Evolutionary conservation across 805 yeast genomes (phyloP).

Genomic region (Priceomyces medius): DNA sequence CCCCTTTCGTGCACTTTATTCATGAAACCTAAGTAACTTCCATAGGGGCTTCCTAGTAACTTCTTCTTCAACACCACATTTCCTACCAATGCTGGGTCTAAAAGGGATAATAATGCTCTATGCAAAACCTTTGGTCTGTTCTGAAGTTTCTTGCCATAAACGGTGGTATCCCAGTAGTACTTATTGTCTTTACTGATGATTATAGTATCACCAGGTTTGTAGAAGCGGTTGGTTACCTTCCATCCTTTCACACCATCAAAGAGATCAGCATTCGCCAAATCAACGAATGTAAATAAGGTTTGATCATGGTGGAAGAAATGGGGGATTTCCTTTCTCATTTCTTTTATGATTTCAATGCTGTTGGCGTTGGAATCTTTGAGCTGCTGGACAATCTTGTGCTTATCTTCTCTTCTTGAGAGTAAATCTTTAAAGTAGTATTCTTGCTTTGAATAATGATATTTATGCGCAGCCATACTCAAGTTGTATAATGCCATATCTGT

Average conservation of each 20-base stretch:
- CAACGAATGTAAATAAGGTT: slow-evolving; percentile 50
- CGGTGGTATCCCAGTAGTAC: slow-evolving; percentile 31
- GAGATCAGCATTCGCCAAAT: slow-evolving; percentile 38
- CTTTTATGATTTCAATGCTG: slow-evolving; percentile 43
- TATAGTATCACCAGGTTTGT: slow-evolving; percentile 55
- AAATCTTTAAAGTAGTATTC: slow-evolving; percentile 38
- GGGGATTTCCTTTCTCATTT: slow-evolving; percentile 50
- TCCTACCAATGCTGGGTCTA: slow-evolving; percentile 30
- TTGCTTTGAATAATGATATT: slow-evolving; percentile 46
- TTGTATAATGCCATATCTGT: slow-evolving; percentile 35
- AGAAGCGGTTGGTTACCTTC: slow-evolving; percentile 33
- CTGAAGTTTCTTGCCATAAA: slow-evolving; percentile 35
- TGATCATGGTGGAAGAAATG: slow-evolving; percentile 44
- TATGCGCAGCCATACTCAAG: slow-evolving; percentile 47
- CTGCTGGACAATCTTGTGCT: slow-evolving; percentile 41
- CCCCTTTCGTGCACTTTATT: slow-evolving; percentile 47
- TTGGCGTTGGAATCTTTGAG: slow-evolving; percentile 43
- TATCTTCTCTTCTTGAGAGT: slow-evolving; percentile 27
- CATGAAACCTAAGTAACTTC: slow-evolving; percentile 35
- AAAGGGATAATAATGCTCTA: slow-evolving; percentile 36
- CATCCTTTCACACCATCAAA: slow-evolving; percentile 33
- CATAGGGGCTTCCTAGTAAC: slow-evolving; percentile 46
- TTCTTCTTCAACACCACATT: slow-evolving; percentile 18
- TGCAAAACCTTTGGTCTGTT: slow-evolving; percentile 32
- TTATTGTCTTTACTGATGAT: slow-evolving; percentile 47